phyloP scores from a whole-genome alignment of 2,329 filamentous ascomycete species.

The Xylaria sp. region DNA sequence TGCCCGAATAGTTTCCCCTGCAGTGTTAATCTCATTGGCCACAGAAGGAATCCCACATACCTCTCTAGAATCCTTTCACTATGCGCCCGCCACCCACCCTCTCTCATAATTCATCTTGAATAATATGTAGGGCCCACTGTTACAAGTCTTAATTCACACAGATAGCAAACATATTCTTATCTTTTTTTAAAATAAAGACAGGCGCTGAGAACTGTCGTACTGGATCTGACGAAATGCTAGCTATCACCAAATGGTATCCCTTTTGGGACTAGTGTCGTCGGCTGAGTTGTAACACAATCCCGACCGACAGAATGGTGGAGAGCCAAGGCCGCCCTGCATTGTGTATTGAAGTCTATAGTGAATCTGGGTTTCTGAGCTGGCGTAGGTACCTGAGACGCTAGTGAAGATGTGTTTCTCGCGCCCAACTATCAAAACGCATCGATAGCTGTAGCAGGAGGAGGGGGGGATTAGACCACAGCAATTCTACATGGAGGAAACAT shows the following conservation, averaged over 20 bases:
- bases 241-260: not conserved
- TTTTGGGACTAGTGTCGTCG: conserved; percentile 13
- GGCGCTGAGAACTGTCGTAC: not conserved
- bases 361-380: too few species aligned
- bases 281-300: not conserved
- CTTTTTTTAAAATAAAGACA: not conserved
- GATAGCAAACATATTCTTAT: too few species aligned
- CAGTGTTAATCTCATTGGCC: not conserved
- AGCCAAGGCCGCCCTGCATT: not conserved
- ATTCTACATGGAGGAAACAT: too few species aligned
- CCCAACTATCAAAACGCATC: too few species aligned
- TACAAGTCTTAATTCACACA: not conserved
- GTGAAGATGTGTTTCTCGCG: too few species aligned
- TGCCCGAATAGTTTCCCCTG: not conserved
- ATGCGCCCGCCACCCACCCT: not conserved
- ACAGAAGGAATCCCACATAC: not conserved
- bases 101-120: not conserved
- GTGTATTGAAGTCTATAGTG: too few species aligned
- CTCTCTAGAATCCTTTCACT: not conserved
- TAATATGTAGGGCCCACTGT: not conserved
- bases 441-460: not conserved
- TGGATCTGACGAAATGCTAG: not conserved
- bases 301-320: conserved; percentile 4
- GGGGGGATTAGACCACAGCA: not conserved
- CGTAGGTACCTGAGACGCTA: too few species aligned